Base-by-base conservation (phyloP, 2,329 filamentous ascomycete species). In the Aspergillus pseudotamarii region DNA sequence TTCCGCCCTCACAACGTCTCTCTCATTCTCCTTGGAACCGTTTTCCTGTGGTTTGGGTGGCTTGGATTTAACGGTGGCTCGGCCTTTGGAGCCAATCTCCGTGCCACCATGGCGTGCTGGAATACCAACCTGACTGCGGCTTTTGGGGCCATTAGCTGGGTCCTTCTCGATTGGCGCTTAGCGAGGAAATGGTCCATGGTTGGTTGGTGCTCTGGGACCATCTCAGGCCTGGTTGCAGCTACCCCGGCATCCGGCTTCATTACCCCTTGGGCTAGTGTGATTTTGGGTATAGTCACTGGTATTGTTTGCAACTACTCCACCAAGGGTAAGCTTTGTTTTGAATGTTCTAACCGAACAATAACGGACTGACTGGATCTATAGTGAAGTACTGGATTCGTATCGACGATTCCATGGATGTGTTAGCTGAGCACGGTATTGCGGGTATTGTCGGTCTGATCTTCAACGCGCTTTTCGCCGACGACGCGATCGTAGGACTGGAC, bases 1-100 rank as follows among this genome's bases (percentile, higher is more conserved):
- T 98, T 98, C 87, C 92, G 95, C 70, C 95, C 95, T 21, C 95
- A 99, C 85, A 99, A 99, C 83, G 95, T 98, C 69, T 97, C 94
- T 6, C 87, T 98, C 74, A 97, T 99, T 81, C 94, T 95, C 0
- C 90, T 98, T 71, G 95, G 95, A 67, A 98, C 95, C 4, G 87
- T 97, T 68, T 87, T 99, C 72, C 92, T 99, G 61, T 98, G 94
- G 94, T 98, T 98, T 74, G 95, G 95, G 74, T 99, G 95, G 95
- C 85, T 99, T 68, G 95, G 94, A 60, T 99, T 99, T 88, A 99
- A 99, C 85, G 95, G 94, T 72, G 95, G 95, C 68, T 97, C 94
- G 28, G 84, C 94, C 45, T 97, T 97, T 71, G 94, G 94, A 71
- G 93, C 94, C 69, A 97, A 97, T 83, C 86, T 98, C 59, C 91